Evolutionary conservation across 371 early-diverging fungal species (phyloP), one percentile per base, ranked within the genome.

Genomic region (Syncephalastrum sp.): DNA sequence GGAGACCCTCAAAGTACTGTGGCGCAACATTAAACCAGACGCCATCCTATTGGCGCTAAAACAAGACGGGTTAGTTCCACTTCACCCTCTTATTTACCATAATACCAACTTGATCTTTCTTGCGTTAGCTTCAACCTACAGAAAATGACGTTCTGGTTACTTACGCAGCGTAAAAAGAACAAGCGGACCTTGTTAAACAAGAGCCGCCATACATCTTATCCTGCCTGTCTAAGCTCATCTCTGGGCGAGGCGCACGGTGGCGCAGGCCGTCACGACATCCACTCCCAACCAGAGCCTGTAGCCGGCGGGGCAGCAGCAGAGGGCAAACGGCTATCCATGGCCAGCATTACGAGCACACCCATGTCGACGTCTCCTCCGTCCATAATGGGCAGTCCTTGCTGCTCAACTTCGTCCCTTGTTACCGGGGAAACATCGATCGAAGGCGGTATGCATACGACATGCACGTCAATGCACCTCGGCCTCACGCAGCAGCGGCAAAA

Each of bases 1-100:
- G 60, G 69, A 76, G 62, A 76, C 77, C 3, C 62, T 76, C 48
- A 70, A 70, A 49, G 66, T 76, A 3, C 52, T 76, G 29, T 76
- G 77, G 77, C 61, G 70, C 38, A 65, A 68, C 29, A 48, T 64
- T 42, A 60, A 49, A 41, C 59, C 55, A 27, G 67, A 75, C 42
- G 56, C 69, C 8, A 69, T 74, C 21, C 29, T 65, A 8, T 41
- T 59, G 38, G 67, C 70, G 16, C 50, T 74, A 13, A 58, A 49
- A 50, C 48, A 56, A 19, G 52, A 54, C 14, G 57, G 45, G 72
- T 72, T 65, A 47, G 43, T 15, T 19, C 16, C 10, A 25, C 42
- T 14, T 5, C 17, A 12, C 0, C 6, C 12, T 21, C 41, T 48
- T 16, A 21, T 33, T 48, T 8, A 21, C 21, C 15, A 13, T 15